phyloP scores from a whole-genome alignment of 768 basidiomycete species.

The Suillus cothurnatus region DNA sequence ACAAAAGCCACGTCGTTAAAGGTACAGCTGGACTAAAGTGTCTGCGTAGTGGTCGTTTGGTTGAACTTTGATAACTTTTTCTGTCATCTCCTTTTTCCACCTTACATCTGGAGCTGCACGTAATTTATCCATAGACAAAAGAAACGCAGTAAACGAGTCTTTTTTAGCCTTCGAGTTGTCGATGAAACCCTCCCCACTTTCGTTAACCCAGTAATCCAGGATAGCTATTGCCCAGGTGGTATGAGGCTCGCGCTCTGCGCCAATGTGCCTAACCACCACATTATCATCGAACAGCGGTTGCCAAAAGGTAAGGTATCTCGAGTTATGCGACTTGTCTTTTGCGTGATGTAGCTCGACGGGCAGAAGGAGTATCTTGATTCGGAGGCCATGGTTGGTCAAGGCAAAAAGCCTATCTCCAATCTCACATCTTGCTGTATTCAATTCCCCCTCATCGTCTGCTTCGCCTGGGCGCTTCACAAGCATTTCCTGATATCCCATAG shows the following conservation, averaged over 20 bases:
- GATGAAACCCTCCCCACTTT: neutral
- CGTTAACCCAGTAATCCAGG: constrained; percentile 9
- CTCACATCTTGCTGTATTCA: neutral
- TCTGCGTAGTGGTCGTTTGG: neutral
- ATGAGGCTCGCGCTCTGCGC: neutral
- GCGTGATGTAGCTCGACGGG: neutral
- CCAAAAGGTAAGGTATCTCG: neutral
- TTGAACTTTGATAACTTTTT: neutral
- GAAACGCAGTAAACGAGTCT: constrained; percentile 7
- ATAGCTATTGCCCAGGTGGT: constrained; percentile 9
- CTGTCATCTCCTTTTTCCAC: constrained; percentile 12
- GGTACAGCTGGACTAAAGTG: neutral
- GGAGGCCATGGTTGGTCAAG: constrained; percentile 15
- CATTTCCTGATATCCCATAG: neutral
- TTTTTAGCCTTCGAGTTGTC: neutral
- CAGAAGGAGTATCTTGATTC: constrained; percentile 8
- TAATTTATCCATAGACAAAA: neutral
- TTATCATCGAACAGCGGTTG: neutral
- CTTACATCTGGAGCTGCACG: neutral
- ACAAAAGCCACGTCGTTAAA: neutral
- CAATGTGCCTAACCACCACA: constrained; percentile 1
- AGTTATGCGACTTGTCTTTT: neutral
- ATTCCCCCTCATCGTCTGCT: constrained; percentile 1
- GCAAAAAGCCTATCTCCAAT: constrained; percentile 15
- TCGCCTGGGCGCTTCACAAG: neutral